Base-by-base conservation (phyloP, 2,329 filamentous ascomycete genomes). In the Colletotrichum tropicale region DNA sequence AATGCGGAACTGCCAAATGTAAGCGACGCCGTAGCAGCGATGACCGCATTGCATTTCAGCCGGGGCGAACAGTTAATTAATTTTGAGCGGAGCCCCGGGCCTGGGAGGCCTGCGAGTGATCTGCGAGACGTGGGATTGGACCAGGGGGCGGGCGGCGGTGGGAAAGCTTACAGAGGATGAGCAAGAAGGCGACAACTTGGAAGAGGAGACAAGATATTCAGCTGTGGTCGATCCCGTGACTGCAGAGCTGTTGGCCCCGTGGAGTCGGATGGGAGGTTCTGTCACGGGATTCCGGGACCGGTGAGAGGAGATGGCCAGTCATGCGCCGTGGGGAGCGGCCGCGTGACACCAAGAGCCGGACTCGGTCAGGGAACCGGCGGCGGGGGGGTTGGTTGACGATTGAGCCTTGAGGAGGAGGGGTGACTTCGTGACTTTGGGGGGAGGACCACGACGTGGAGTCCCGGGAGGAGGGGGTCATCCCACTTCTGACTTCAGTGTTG, bases 331-430 rank as follows among this genome's bases (percentile, higher is more conserved):
- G 64, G 62, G 56, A 34, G 48, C 64, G 70, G 70, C 73, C 73
- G 70, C 73, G 70, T 75, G 73, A 75, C 73, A 73, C 55, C 43
- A 72, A 72, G 70, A 68, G 34, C 70, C 73, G 73, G 73, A 64
- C 64, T 73, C 73, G 73, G 73, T 72, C 69, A 72, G 34, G 62
- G 70, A 56, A 72, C 64, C 32, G 55, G 30, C 28, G 43, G 43
- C 43, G 43, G 43, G n/a, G 38, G 43, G 43, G 43, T 48, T 55
- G 26, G 66, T 24, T 36, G 32, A 43, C 38, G 55, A 32, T 30
- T 28, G 55, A 55, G 21, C 21, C 8, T 43, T 16, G 30, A 43
- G 32, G 52, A 36, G 66, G 21, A 16, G 34, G 32, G 66, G 66
- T 36, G 10, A 60, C 30, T 61, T 61, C 34, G 58, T 52, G 24